Conservation (phyloP, 345 rosid genomes). For the Cochlearia excelsa region DNA sequence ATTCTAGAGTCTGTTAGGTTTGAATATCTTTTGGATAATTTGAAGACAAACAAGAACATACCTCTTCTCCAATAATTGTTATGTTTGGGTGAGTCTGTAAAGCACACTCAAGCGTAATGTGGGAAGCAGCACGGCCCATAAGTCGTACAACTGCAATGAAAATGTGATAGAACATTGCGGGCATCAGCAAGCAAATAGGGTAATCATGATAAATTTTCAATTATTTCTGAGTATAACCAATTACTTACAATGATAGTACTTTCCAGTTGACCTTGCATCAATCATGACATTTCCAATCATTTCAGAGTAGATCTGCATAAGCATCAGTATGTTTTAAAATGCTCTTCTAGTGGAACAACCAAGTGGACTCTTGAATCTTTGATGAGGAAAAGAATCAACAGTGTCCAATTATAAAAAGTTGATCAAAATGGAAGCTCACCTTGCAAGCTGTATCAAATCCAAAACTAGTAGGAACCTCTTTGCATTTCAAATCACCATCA, state of each 20-base stretch:
- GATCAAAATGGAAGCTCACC: slow-evolving; percentile 42
- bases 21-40: neutral
- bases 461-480: slow-evolving; percentile 96
- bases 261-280: slow-evolving; percentile 97
- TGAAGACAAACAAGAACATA: slow-evolving; percentile 26
- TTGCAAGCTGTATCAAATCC: slow-evolving; percentile 99
- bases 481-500: slow-evolving; percentile 97
- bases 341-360: slow-evolving; percentile 1
- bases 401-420: neutral
- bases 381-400: neutral
- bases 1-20: slow-evolving; percentile 1
- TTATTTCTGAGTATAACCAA: neutral
- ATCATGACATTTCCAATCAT: slow-evolving; percentile 99
- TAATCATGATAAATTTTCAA: neutral
- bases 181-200: slow-evolving; percentile 18
- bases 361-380: slow-evolving; percentile 5
- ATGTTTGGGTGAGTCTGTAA: slow-evolving; percentile 97
- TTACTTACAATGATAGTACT: slow-evolving; percentile 92
- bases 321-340: slow-evolving; percentile 2
- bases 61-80: slow-evolving; percentile 98
- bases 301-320: slow-evolving; percentile 84
- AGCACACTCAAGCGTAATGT: slow-evolving; percentile 97
- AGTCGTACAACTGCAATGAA: slow-evolving; percentile 80
- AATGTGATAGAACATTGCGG: slow-evolving; percentile 7
- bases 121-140: slow-evolving; percentile 99